phyloP scores from a whole-genome alignment of 2,329 filamentous ascomycete genomes.

The Fusarium sp. region DNA sequence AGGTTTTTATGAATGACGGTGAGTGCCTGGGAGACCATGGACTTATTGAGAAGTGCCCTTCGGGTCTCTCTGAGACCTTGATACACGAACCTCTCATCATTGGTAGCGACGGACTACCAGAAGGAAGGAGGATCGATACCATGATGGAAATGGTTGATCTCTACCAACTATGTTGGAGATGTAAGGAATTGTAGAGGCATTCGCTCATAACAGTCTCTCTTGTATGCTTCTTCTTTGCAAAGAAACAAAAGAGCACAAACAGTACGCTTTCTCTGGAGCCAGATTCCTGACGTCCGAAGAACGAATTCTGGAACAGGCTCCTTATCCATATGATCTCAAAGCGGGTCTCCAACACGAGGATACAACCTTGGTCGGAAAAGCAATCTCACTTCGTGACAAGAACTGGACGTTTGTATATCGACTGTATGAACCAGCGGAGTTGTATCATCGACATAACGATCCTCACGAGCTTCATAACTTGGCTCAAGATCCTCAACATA shows the following conservation, averaged over 20 bases:
- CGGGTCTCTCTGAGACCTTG: conserved; percentile 56
- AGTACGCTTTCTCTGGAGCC: conserved; percentile 59
- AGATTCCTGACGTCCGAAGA: conserved; percentile 59
- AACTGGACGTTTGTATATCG: conserved; percentile 59
- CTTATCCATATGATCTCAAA: conserved; percentile 61
- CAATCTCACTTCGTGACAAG: conserved; percentile 52
- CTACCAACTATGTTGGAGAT: conserved; percentile 58
- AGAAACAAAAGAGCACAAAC: conserved; percentile 48
- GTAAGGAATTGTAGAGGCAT: conserved; percentile 53
- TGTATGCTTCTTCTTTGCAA: conserved; percentile 49
- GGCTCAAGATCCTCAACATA: conserved; percentile 47
- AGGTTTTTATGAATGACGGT: conserved; percentile 60
- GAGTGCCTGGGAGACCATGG: conserved; percentile 62
- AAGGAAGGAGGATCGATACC: conserved; percentile 48
- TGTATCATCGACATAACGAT: conserved; percentile 56
- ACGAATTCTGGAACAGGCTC: conserved; percentile 57
- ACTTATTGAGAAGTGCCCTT: conserved; percentile 63
- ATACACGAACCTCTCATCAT: conserved; percentile 59
- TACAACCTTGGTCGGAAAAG: conserved; percentile 57
- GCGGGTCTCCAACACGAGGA: conserved; percentile 59
- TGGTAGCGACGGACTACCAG: conserved; percentile 55
- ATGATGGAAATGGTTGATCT: conserved; percentile 61
- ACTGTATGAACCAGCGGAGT: conserved; percentile 58
- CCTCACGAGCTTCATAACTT: conserved; percentile 56
- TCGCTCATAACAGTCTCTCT: conserved; percentile 56